These are phyloP conservation scores for Skeletonema tropicum DNA, from an alignment of 108 stramenopile species.

Conservation along the genomic window DNA sequence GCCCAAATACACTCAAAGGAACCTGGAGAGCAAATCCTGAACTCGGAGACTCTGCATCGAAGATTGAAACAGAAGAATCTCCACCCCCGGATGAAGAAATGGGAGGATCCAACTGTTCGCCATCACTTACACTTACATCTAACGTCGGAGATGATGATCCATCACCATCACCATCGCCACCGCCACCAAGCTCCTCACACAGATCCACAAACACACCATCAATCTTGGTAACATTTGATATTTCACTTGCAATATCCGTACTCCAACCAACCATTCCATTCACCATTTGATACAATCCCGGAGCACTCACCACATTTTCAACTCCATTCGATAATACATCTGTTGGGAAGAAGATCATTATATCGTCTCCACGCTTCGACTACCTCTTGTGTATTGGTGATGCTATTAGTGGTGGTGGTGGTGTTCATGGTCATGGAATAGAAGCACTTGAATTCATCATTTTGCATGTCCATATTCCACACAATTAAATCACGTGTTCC, in stretches of 20 bases:
- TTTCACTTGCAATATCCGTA: background rate
- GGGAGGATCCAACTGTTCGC: too few relatives aligned
- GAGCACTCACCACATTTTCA: background rate
- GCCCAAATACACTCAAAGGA: too few relatives aligned
- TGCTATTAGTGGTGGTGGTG: background rate
- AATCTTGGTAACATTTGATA: background rate
- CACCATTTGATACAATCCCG: too few relatives aligned
- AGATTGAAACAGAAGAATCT: too few relatives aligned
- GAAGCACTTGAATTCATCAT: background rate
- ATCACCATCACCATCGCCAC: background rate
- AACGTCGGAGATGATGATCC: too few relatives aligned
- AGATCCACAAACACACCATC: background rate
- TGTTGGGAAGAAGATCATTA: background rate
- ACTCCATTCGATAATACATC: background rate
- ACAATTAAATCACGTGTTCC: background rate
- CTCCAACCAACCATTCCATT: background rate
- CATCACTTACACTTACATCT: too few relatives aligned
- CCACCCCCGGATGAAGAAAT: too few relatives aligned
- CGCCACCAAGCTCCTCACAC: background rate
- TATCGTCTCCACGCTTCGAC: background rate
- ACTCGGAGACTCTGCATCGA: too few relatives aligned
- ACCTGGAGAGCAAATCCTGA: too few relatives aligned
- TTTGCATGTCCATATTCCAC: background rate
- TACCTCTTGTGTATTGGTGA: background rate
- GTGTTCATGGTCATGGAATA: background rate